A percentile compares a stretch with the other conserved stretches of the same genome.
These are phyloP conservation scores for Exophiala viscosa DNA, from an alignment of 2,329 filamentous ascomycete species.

Conservation along the genomic window DNA sequence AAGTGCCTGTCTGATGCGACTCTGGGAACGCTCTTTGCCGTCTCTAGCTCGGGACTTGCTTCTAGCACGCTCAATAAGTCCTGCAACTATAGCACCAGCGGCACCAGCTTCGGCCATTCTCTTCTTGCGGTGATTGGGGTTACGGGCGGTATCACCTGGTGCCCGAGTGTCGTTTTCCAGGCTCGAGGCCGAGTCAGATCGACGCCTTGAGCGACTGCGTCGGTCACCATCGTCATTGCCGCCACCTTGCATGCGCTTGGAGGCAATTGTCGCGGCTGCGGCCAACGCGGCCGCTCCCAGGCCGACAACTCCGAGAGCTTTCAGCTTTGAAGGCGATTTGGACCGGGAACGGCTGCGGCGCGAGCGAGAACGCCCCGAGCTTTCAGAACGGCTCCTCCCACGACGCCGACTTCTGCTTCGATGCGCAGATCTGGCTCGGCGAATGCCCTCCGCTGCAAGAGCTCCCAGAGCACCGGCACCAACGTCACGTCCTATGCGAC, in stretches of 20 bases:
- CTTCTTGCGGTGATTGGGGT: conserved; percentile 51
- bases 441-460: conserved; percentile 57
- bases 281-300: conserved; percentile 58
- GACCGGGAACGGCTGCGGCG: conserved; percentile 32
- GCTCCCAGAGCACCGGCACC: conserved; percentile 61
- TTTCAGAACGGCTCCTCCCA: conserved; percentile 36
- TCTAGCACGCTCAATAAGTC: conserved; percentile 55
- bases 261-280: conserved; percentile 56
- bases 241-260: conserved; percentile 50
- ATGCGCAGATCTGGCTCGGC: conserved; percentile 48
- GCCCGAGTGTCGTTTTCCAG: conserved; percentile 25
- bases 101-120: conserved; percentile 60
- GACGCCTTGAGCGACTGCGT: conserved; percentile 45
- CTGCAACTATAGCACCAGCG: conserved; percentile 60
- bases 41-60: conserved; percentile 55
- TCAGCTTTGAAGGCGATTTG: conserved; percentile 40
- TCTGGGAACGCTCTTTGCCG: conserved; percentile 52
- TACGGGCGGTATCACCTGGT: conserved; percentile 35
- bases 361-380: conserved; percentile 30
- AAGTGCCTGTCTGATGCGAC: conserved; percentile 53
- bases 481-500: conserved; percentile 49
- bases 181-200: conserved; percentile 27
- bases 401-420: conserved; percentile 45
- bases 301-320: conserved; percentile 51
- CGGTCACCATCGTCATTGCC: conserved; percentile 40